Conservation (phyloP, 805 yeast species). For the Barnettozyma wickerhamii region DNA sequence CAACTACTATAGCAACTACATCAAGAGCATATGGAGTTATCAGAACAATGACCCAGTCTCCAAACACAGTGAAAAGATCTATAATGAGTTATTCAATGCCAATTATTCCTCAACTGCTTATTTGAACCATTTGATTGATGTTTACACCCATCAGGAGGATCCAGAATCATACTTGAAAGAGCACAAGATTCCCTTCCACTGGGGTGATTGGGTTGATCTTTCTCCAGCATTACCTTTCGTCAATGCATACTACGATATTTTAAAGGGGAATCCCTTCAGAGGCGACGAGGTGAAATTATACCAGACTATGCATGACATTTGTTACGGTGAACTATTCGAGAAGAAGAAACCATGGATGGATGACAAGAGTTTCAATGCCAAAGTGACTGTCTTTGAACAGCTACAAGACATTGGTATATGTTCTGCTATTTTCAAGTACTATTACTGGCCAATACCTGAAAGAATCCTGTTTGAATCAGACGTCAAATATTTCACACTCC, state of each 20-base stretch:
- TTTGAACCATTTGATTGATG: constrained; percentile 7
- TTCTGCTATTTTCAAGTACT: constrained; percentile 25
- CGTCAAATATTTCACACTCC: constrained; percentile 19
- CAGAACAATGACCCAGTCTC: constrained; percentile 2
- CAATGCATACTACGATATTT: constrained; percentile 23
- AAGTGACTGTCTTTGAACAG: constrained; percentile 21
- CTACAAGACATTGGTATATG: constrained; percentile 26
- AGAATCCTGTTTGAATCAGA: constrained; percentile 25
- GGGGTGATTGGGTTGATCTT: constrained; percentile 32
- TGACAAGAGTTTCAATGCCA: constrained; percentile 12
- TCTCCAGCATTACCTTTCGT: constrained; percentile 25
- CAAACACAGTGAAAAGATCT: constrained; percentile 3
- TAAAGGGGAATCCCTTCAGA: constrained; percentile 4
- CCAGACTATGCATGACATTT: constrained; percentile 12
- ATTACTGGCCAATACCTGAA: constrained; percentile 26
- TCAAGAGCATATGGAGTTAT: background rate
- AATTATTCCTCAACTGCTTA: constrained; percentile 20
- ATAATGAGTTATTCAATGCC: constrained; percentile 12
- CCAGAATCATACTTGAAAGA: constrained; percentile 14
- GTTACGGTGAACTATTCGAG: constrained; percentile 21
- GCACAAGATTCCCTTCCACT: constrained; percentile 23
- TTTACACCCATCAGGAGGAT: constrained; percentile 11
- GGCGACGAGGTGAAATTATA: constrained; percentile 7
- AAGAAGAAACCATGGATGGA: constrained; percentile 25
- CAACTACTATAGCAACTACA: constrained; percentile 5